phyloP scores from a whole-genome alignment of 352 stramenopile species.

The Stramenopiles sp. region DNA sequence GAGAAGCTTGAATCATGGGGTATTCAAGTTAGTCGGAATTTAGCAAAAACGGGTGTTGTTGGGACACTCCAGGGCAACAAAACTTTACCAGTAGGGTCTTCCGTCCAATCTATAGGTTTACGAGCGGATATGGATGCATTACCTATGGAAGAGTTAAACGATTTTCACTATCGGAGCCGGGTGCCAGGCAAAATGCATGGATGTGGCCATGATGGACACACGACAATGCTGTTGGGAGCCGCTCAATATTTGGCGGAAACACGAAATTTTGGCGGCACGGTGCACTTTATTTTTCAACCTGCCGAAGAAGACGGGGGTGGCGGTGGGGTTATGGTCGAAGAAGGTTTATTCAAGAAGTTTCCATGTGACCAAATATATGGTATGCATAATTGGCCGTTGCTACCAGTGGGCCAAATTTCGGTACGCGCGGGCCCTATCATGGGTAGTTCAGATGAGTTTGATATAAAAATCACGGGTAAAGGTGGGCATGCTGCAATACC shows the following conservation, averaged over 20 bases:
- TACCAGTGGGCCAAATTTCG: background rate
- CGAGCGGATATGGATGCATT: conserved; percentile 2
- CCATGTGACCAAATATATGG: background rate
- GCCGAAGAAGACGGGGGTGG: conserved; percentile 1
- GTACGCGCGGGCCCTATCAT: background rate
- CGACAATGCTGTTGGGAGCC: background rate
- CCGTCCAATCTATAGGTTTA: background rate
- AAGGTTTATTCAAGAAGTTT: background rate
- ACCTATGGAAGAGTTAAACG: background rate
- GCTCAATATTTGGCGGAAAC: background rate
- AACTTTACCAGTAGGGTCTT: background rate
- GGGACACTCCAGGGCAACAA: background rate
- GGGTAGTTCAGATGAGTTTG: background rate
- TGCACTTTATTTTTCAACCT: conserved; percentile 8
- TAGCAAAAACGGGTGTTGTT: background rate
- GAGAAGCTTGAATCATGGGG: background rate
- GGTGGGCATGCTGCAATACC: background rate
- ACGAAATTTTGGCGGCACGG: background rate
- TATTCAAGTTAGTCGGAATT: background rate
- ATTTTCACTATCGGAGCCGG: background rate
- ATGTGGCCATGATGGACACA: conserved; percentile 4
- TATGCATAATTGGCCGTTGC: background rate
- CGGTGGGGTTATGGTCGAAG: background rate
- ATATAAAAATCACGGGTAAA: background rate
- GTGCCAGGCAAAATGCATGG: conserved; percentile 2